Percentiles rank a stretch among this genome's conserved stretches.
Conservation (phyloP, 1,284 basidiomycete species). For the Ustilago nuda region DNA sequence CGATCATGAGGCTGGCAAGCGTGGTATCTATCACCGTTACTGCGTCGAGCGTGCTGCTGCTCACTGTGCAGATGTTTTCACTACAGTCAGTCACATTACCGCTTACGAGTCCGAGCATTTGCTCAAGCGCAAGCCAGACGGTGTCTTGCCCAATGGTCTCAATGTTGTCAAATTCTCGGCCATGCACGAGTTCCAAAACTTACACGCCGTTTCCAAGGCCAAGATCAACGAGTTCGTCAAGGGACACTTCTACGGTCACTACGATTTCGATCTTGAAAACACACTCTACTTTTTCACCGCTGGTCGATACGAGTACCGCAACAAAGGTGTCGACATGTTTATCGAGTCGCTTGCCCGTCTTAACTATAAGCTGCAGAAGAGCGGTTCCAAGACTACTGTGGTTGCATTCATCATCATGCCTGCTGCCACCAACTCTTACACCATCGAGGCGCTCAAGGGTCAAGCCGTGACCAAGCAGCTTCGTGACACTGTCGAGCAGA, state of each 20-base stretch:
- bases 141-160: conserved; percentile 95
- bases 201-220: conserved; percentile 88
- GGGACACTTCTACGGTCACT: conserved; percentile 98
- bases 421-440: conserved; percentile 93
- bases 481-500: conserved; percentile 88
- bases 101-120: conserved; percentile 96
- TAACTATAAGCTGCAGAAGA: conserved; percentile 86
- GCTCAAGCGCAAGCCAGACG: conserved; percentile 94
- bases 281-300: conserved; percentile 99
- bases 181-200: conserved; percentile 96
- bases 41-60: conserved; percentile 95
- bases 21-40: conserved; percentile 90
- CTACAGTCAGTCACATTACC: conserved; percentile 91
- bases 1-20: conserved; percentile 97
- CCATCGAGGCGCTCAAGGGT: conserved; percentile 95
- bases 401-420: conserved; percentile 99
- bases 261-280: conserved; percentile 93
- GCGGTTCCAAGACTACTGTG: conserved; percentile 82
- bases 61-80: conserved; percentile 97
- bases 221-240: conserved; percentile 98
- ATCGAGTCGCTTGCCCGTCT: conserved; percentile 86
- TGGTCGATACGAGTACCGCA: conserved; percentile 98
- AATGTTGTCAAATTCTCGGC: conserved; percentile 97
- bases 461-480: conserved; percentile 98
- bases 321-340: conserved; percentile 99